Base-by-base conservation (phyloP, 1,284 basidiomycete species). In the Ceratobasidium sp. region DNA sequence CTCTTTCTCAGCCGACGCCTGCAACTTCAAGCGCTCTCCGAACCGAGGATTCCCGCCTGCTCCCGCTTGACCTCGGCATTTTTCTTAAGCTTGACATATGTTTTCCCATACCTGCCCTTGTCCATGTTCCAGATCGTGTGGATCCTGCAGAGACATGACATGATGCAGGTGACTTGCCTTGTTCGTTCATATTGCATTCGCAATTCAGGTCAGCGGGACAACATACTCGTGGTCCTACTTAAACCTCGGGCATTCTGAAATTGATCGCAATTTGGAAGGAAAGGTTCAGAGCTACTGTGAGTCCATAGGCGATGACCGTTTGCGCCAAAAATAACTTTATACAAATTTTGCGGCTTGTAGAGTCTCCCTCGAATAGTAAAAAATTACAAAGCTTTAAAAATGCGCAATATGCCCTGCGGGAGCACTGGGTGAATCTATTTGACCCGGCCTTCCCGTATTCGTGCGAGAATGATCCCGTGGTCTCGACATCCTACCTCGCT, bases 401-500 rank as follows among this genome's bases (percentile, higher is more conserved):
- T 38, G 2, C 8, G 38, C 27, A 8, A 6, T 6, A 20, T 1
- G 27, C 41, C 27, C 48, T 65, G 46, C 41, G 41, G 62, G 30
- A 27, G 62, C 62, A 46, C 46, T 65, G 46, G 38, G 8, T 2
- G n/a, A 20, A 41, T 48, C 35, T 30, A 48, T 27, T 27, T 65
- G 18, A 10, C 44, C 18, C 10, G 33, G 33, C 62, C n/a, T n/a
- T 30, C 62, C 27, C 20, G 12, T 41, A 20, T 48, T 41, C 20
- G 10, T 65, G 23, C 54, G 38, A 52, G 20, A 70, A 14, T 46
- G 33, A n/a, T 35, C 68, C 27, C n/a, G 41, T 71, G 68, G 41
- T 27, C 38, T 54, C 68, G 16, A 44, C 23, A 0, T 20, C 18
- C 55, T 46, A 59, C 41, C 55, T 71, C 68, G 68, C 68, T 59